phyloP scores from a whole-genome alignment of 2,329 filamentous ascomycete genomes.

The Colletotrichum horii region DNA sequence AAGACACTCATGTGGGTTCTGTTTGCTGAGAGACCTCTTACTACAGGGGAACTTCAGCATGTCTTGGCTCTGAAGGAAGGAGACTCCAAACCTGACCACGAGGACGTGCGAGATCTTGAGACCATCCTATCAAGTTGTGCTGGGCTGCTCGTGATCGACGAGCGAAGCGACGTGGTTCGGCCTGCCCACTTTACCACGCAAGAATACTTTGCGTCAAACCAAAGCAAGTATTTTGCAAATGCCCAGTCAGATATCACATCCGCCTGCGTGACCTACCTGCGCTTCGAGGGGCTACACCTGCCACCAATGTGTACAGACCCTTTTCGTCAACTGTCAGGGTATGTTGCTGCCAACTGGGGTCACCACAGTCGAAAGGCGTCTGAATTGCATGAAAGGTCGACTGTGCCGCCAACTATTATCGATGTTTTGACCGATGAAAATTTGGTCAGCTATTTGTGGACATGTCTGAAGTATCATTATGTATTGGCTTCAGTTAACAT shows the following conservation, averaged over 20 bases:
- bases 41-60: neutral
- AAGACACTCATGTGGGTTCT: neutral
- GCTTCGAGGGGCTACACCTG: no score
- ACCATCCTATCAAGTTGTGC: conserved; percentile 42
- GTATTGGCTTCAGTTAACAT: no score
- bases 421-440: no score
- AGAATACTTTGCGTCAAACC: conserved; percentile 39
- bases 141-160: conserved; percentile 46
- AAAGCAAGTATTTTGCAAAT: neutral
- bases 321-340: no score
- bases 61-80: neutral
- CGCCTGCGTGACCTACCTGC: neutral
- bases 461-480: no score
- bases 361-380: no score
- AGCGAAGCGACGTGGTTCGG: conserved; percentile 38
- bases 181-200: conserved; percentile 37
- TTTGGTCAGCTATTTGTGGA: no score
- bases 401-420: no score
- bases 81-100: conserved; percentile 28
- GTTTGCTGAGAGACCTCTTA: neutral
- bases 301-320: no score
- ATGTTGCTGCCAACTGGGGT: no score
- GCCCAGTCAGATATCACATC: conserved; percentile 21
- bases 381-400: no score
- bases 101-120: conserved; percentile 36